These are phyloP conservation scores for Olyra latifolia DNA, from an alignment of 176 grass and related monocot species.

Conservation along the genomic window DNA sequence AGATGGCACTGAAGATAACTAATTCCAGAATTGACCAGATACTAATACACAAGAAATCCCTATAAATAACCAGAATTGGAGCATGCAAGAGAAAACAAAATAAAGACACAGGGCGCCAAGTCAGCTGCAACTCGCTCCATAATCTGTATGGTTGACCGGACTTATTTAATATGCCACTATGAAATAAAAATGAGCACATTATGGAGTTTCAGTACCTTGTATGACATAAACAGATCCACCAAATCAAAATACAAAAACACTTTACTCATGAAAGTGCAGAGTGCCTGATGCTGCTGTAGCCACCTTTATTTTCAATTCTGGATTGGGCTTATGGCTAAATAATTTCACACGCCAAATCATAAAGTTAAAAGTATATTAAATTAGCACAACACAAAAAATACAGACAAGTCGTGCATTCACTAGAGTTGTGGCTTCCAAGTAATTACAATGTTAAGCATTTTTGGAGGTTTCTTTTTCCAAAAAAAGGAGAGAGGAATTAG, in stretches of 20 bases:
- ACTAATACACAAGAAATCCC: background rate
- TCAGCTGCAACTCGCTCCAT: background rate
- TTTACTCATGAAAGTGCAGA: background rate
- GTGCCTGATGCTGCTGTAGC: constrained; percentile 1
- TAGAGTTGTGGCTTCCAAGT: background rate
- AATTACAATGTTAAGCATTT: background rate
- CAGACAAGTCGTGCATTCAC: background rate
- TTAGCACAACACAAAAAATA: background rate
- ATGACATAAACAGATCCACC: background rate
- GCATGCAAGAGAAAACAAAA: background rate
- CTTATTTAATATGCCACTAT: background rate
- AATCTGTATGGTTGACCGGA: background rate
- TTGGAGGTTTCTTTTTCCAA: background rate
- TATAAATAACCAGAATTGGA: background rate
- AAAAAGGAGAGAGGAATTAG: background rate
- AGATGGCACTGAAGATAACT: background rate
- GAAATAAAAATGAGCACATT: background rate
- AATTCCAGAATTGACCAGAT: background rate
- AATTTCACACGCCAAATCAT: background rate
- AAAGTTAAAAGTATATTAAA: constrained; percentile 10
- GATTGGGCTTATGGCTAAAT: background rate
- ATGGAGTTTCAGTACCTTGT: background rate
- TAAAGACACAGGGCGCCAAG: background rate
- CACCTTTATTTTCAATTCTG: constrained; percentile 2
- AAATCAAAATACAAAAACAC: constrained; percentile 1